Conservation (phyloP, 306 rosid species). For the Prunus fruticosa region DNA sequence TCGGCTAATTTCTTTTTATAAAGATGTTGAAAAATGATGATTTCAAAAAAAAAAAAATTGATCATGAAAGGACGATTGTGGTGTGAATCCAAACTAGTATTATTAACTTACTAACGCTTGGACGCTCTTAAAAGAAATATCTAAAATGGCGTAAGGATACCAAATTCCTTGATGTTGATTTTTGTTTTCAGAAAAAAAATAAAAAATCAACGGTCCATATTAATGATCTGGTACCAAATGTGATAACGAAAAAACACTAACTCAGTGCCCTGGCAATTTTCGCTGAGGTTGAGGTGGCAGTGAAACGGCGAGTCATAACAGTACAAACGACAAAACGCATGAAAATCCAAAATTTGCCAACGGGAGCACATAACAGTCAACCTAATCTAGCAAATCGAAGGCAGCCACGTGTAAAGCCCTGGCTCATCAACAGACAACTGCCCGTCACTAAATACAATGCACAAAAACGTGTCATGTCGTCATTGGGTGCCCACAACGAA, state of each 20-base stretch:
- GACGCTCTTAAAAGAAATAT: too few relatives aligned
- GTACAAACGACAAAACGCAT: constrained; percentile 5
- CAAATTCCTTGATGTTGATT: neutral
- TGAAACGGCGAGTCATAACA: neutral
- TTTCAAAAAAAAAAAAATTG: too few relatives aligned
- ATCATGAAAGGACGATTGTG: too few relatives aligned
- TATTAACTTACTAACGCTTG: too few relatives aligned
- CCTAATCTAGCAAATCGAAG: neutral
- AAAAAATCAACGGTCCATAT: neutral
- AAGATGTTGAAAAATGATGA: too few relatives aligned
- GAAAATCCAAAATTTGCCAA: neutral
- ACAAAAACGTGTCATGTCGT: neutral
- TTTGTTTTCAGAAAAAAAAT: too few relatives aligned
- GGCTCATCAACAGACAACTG: neutral
- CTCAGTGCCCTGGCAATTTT: neutral
- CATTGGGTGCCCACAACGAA: constrained; percentile 19
- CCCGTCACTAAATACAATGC: neutral
- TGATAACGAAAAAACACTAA: neutral
- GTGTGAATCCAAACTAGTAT: too few relatives aligned
- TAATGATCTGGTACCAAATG: neutral
- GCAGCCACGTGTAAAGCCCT: constrained; percentile 6
- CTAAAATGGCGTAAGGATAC: neutral
- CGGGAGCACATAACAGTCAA: constrained; percentile 12
- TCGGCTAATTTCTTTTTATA: too few relatives aligned
- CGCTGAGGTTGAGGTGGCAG: neutral